phyloP scores from a whole-genome alignment of 1,284 basidiomycete species.

The Volvariella surrecta region DNA sequence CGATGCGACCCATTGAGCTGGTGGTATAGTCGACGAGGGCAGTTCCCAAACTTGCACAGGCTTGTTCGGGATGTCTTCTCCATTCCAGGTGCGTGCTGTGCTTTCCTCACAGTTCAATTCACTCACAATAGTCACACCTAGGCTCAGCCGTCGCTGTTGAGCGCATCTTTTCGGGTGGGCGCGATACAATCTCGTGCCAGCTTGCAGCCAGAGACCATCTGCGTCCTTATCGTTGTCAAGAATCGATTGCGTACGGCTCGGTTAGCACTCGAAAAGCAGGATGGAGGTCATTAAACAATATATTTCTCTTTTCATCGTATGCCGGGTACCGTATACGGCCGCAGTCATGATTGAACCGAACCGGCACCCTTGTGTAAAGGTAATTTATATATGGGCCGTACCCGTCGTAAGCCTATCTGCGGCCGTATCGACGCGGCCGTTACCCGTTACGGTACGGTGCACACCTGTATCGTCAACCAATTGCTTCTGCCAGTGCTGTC shows the following conservation, averaged over 20 bases:
- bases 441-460: neutral
- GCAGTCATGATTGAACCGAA: neutral
- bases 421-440: neutral
- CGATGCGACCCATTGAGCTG: constrained; percentile 17
- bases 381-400: neutral
- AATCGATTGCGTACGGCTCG: constrained; percentile 6
- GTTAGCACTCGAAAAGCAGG: neutral
- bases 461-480: neutral
- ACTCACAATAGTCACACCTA: constrained; percentile 4
- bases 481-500: neutral
- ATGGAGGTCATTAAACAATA: neutral
- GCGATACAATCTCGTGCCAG: constrained; percentile 26
- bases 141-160: constrained; percentile 27
- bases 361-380: neutral
- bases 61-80: constrained; percentile 18
- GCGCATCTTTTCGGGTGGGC: constrained; percentile 25
- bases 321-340: neutral
- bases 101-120: neutral
- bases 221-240: constrained; percentile 24
- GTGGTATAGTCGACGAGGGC: constrained; percentile 14
- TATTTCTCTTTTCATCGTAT: neutral
- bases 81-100: constrained; percentile 18
- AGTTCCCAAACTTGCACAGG: constrained; percentile 18
- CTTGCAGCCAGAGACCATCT: constrained; percentile 22
- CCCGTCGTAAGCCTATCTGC: neutral